Evolutionary conservation across 192 early-diverging fungal species (phyloP).

Genomic region (Tieghemiomyces parasiticus): DNA sequence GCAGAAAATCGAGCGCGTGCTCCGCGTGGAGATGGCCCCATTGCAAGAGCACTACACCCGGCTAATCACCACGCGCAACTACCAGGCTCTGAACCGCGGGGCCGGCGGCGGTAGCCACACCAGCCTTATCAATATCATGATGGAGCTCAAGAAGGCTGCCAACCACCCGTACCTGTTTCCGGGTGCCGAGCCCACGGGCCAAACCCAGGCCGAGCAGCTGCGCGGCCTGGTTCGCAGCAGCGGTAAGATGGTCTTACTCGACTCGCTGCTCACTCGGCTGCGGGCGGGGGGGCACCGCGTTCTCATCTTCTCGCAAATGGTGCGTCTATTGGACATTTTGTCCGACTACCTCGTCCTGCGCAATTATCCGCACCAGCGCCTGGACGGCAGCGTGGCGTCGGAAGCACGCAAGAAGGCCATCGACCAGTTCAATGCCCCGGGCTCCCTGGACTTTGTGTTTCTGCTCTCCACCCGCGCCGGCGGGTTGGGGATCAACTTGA

Average conservation of each 20-base stretch:
- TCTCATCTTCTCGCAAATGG: conserved; percentile 97
- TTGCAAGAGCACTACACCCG: conserved; percentile 91
- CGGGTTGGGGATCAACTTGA: conserved; percentile 91
- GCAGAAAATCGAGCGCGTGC: conserved; percentile 87
- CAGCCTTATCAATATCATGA: conserved; percentile 84
- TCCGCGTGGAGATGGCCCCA: conserved; percentile 82
- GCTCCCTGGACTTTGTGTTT: conserved; percentile 88
- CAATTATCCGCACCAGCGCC: conserved; percentile 76
- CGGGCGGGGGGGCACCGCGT: conserved; percentile 89
- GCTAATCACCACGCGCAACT: conserved; percentile 89
- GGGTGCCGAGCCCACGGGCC: conserved; percentile 46
- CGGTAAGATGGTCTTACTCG: conserved; percentile 96
- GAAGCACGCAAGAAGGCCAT: conserved; percentile 91
- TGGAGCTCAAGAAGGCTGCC: conserved; percentile 92
- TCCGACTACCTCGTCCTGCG: conserved; percentile 83
- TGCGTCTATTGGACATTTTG: conserved; percentile 91
- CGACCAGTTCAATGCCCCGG: conserved; percentile 94
- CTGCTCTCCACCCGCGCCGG: conserved; percentile 94
- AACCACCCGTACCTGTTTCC: conserved; percentile 93
- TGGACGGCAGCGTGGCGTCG: conserved; percentile 82
- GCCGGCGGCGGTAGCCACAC: conserved; percentile 44
- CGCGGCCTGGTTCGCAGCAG: conserved; percentile 75
- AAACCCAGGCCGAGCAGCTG: conserved; percentile 53
- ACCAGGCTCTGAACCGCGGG: conserved; percentile 65
- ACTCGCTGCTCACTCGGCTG: conserved; percentile 84